Base-by-base conservation (phyloP, 345 rosid species). In the Diplotaxis tenuifolia region DNA sequence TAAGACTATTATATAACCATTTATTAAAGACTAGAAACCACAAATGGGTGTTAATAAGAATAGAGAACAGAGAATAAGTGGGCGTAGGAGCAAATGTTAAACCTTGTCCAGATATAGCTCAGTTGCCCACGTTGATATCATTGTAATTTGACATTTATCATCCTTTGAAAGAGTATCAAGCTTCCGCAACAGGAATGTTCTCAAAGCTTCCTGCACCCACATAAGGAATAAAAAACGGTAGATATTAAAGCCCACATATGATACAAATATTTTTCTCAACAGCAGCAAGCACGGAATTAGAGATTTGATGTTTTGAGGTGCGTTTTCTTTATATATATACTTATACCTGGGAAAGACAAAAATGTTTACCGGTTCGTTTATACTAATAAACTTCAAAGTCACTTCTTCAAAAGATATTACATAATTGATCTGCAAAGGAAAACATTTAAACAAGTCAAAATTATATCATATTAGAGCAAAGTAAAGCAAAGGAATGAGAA, bases 101-200 rank as follows among this genome's bases (percentile, higher is more conserved):
- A 95, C 99, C 98, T 95, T 92, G 84, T 95, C 99, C 82, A 95
- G 78, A 86, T 95, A 95, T 45, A 95, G 84, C 85, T 95, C 99
- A 34, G 97, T 90, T 74, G 96, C 87, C 99, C 99, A 95, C 3
- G 99, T 92, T 67, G 99, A 95, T 74, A 95, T 92, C 99, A 92
- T 92, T 11, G 98, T 92, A 81, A 95, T 85, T 82, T 92, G 99
- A 86, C 96, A 92, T 80, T 86, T 89, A 78, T 95, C 99, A 83
- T 92, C 94, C 89, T 86, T 87, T 56, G 88, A 68, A 67, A 95
- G 93, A 81, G 80, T 89, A 83, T 95, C 99, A 81, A 95, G 98
- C 96, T 90, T 95, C 66, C 85, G 87, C 86, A 95, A 76, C 70
- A 95, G 79, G 81, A 88, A 92, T 32, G 99, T 95, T 82, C 94